Evolutionary conservation across 169 alveolate genomes (phyloP).

Genomic region (Amoebophrya sp.): DNA sequence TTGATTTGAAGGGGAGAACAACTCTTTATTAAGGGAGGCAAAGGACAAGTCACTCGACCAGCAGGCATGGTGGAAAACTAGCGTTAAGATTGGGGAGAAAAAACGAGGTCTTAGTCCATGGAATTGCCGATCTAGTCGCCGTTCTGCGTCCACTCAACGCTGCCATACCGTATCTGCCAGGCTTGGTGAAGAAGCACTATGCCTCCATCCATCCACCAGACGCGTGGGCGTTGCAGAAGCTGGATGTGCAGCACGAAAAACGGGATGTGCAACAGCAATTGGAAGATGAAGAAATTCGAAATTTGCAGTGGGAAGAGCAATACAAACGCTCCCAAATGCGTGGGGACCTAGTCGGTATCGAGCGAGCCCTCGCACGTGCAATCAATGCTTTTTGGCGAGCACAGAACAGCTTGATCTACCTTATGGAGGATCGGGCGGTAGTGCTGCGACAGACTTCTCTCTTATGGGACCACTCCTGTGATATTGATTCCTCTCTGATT

Average conservation of each 20-base stretch:
- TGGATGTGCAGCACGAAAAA: no score
- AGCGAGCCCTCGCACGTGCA: background rate
- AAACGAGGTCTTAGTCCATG: background rate
- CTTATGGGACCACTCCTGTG: no score
- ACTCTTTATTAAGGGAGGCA: no score
- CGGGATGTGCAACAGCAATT: no score
- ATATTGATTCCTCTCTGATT: no score
- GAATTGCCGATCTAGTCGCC: background rate
- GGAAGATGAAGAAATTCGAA: background rate
- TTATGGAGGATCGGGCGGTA: background rate
- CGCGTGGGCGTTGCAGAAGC: no score
- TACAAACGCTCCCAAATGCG: no score
- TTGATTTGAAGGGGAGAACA: no score
- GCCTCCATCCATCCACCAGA: no score
- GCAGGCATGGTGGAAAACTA: no score
- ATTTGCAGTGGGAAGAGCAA: background rate
- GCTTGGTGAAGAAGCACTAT: background rate
- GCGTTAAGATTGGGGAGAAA: background rate
- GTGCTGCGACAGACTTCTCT: background rate
- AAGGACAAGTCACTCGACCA: no score
- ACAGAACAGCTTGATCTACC: background rate
- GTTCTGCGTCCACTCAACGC: background rate
- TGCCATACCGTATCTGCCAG: background rate
- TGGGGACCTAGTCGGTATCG: background rate
- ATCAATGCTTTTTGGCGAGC: background rate